phyloP scores from a whole-genome alignment of 2,329 filamentous ascomycete species.

The Apiospora aurea region DNA sequence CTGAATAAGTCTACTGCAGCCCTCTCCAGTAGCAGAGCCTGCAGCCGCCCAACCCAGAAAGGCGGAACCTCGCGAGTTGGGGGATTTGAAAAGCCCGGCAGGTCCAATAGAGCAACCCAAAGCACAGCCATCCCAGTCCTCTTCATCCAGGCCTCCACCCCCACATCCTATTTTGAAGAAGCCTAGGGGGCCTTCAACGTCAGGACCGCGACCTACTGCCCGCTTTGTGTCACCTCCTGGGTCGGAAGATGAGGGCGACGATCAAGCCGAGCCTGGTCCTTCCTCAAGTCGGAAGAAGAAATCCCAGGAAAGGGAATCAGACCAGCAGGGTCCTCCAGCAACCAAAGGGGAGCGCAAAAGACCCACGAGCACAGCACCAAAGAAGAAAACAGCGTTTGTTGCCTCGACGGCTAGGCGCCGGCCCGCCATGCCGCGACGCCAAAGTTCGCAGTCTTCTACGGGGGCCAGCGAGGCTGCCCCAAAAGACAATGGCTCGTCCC shows the following conservation, averaged over 20 bases:
- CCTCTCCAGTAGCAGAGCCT: constrained; percentile 21
- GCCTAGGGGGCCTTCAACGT: constrained; percentile 58
- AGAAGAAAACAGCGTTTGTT: constrained; percentile 51
- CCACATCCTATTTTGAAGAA: constrained; percentile 68
- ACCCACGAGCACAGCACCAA: constrained; percentile 32
- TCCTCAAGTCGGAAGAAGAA: constrained; percentile 28
- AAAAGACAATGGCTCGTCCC: constrained; percentile 42
- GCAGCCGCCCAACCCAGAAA: neutral
- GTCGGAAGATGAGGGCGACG: constrained; percentile 49
- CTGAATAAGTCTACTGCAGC: constrained; percentile 21
- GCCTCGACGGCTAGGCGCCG: constrained; percentile 54
- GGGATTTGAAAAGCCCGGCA: constrained; percentile 29
- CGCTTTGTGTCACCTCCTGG: constrained; percentile 64
- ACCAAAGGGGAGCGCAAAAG: constrained; percentile 38
- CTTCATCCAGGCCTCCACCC: constrained; percentile 56
- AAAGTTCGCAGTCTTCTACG: constrained; percentile 55
- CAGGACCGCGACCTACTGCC: constrained; percentile 64
- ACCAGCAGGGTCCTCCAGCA: constrained; percentile 29
- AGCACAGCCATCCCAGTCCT: constrained; percentile 42
- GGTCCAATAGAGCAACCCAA: constrained; percentile 22
- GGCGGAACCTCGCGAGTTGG: constrained; percentile 29
- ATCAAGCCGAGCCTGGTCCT: constrained; percentile 31
- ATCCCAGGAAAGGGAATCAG: constrained; percentile 33
- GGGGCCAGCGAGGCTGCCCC: constrained; percentile 42
- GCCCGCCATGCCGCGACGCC: constrained; percentile 53